phyloP scores from a whole-genome alignment of 805 yeast species.

The Ogataea naganishii region DNA sequence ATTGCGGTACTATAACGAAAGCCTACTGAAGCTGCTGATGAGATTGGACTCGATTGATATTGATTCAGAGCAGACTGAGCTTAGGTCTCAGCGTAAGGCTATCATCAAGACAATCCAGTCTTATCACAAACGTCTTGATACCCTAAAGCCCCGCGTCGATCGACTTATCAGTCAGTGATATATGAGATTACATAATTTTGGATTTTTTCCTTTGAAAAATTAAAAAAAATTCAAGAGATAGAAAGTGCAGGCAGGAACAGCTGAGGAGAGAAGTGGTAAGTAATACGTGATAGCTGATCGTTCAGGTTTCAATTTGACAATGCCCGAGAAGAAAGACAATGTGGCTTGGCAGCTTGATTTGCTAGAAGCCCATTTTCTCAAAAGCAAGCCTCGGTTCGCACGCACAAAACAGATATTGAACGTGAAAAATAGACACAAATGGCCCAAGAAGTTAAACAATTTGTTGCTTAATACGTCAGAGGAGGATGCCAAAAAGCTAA shows the following conservation, averaged over 20 bases:
- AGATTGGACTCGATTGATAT: constrained; percentile 59
- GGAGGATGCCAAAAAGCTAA: constrained; percentile 36
- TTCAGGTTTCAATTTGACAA: no score
- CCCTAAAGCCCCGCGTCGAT: constrained; percentile 12
- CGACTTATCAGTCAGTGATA: no score
- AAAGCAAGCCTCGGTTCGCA: constrained; percentile 35
- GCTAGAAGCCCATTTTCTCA: constrained; percentile 40
- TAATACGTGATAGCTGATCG: no score
- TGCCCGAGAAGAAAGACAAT: constrained; percentile 25
- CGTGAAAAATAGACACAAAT: constrained; percentile 34
- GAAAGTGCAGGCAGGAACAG: no score
- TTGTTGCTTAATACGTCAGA: constrained; percentile 28
- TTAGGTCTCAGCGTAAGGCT: constrained; percentile 51
- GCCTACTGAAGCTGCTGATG: constrained; percentile 56
- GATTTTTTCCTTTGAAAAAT: no score
- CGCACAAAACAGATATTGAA: constrained; percentile 37
- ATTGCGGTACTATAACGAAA: constrained; percentile 55
- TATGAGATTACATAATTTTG: no score
- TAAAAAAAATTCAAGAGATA: no score
- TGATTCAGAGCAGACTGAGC: constrained; percentile 29
- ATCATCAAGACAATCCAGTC: constrained; percentile 53
- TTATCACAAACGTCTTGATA: constrained; percentile 47
- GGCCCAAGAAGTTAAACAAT: constrained; percentile 15
- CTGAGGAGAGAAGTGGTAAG: no score
- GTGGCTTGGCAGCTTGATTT: constrained; percentile 47